Conservation (phyloP, 2,329 filamentous ascomycete species). For the Lasiodiplodia gonubiensis region DNA sequence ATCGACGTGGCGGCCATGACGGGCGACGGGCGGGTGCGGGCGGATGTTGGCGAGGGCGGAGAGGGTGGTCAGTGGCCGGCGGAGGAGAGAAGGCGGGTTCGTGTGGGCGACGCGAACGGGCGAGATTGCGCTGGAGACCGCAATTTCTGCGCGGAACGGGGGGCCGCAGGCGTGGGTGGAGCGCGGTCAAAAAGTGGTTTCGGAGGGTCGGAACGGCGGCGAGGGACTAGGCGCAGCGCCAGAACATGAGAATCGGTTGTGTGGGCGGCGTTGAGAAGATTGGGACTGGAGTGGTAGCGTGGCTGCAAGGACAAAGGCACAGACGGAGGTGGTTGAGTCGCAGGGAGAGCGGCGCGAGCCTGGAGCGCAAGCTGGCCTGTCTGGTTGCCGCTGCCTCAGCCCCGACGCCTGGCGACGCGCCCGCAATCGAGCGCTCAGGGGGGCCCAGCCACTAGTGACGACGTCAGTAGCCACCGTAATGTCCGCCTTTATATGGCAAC, state of each 20-base stretch:
- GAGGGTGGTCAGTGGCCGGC: conserved; percentile 21
- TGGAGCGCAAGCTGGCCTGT: conserved; percentile 18
- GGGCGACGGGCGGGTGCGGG: conserved; percentile 20
- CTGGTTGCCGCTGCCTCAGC: conserved; percentile 1
- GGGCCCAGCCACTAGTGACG: background rate
- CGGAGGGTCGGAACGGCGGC: background rate
- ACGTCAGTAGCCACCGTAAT: conserved; percentile 1
- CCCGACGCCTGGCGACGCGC: background rate
- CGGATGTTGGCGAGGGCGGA: conserved; percentile 20
- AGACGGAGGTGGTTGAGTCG: conserved; percentile 21
- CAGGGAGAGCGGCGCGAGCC: conserved; percentile 21
- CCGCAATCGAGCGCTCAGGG: background rate
- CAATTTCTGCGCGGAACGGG: conserved; percentile 14
- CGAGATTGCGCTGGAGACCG: conserved; percentile 9
- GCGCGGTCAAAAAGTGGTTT: background rate
- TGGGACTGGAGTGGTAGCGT: conserved; percentile 14
- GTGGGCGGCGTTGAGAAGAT: background rate
- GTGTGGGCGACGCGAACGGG: background rate
- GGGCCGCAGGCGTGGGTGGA: conserved; percentile 1
- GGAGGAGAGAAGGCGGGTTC: conserved; percentile 6
- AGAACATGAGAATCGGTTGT: background rate
- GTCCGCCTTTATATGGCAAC: background rate
- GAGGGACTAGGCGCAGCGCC: background rate
- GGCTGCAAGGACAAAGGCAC: conserved; percentile 25
- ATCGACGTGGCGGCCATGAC: conserved; percentile 67